Base-by-base conservation (phyloP, 1,139 yeast genomes). In the Zygosaccharomyces sapae region DNA sequence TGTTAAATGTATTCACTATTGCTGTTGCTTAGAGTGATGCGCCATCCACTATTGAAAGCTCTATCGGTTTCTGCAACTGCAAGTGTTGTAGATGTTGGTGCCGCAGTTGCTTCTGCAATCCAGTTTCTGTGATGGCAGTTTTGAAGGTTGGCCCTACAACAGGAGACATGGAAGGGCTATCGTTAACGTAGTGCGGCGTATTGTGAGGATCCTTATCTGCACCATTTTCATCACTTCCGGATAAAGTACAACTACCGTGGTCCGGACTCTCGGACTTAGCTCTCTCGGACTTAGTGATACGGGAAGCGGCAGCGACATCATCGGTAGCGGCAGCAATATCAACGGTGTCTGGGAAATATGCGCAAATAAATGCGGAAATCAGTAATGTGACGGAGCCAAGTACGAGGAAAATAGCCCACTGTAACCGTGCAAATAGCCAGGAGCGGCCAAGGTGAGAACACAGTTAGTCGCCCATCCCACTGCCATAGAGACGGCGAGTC, bases 401-500 rank as follows among this genome's bases (percentile, higher is more conserved):
- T 0, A 72, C 50, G 3, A 76, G 53, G 55, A 79, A 79, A 0
- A 75, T 66, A 54, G 73, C 75, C 63, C 72, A 70, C 37, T 71
- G 71, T 8, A 75, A 52, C 8, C 55, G 35, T 30, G 66, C 62
- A 47, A 80, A 64, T 33, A 73, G 51, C 0, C 68, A 43, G 0
- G 85, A 0, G 76, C 64, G 0, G 70, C 45, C 45, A 76, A 63
- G 0, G 74, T 70, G 41, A 74, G 58, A 0, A 61, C 44, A 20
- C 76, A 74, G 53, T 73, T 76, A 29, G 72, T 56, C 0, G 72
- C 55, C 84, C 85, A 81, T 1, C 82, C 78, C 2, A 70, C 61
- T 29, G 77, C 68, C 69, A 80, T 72, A 42, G 83, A 76, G 2
- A 80, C 53, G 0, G 84, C 73, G 27, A 77, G 68, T 0, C 83